Base-by-base conservation (phyloP, 1,284 basidiomycete genomes). In the Mycena citricolor region DNA sequence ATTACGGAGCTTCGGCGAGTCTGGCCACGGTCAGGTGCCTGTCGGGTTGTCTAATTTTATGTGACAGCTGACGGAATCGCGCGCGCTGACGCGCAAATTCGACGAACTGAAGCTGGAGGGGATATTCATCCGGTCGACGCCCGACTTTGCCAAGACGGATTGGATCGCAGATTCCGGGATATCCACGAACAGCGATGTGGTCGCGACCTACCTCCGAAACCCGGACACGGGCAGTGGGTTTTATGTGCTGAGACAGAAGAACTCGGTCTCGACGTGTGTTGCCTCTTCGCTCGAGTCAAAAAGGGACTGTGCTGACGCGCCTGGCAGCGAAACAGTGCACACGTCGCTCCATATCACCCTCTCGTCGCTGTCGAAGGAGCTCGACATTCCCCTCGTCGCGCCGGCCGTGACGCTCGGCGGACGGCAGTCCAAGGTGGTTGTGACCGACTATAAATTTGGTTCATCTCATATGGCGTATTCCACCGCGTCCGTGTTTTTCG, bases 31-130 rank as follows among this genome's bases (percentile, higher is more conserved):
- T 30, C 24, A 24, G 17, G n/a, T 37, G n/a, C 29, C n/a, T n/a
- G 11, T 29, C 26, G 11, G 14, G 31, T 43, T 20, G 19, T 8
- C 17, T 30, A 7, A 19, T 24, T 22, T n/a, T 43, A n/a, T n/a
- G n/a, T n/a, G n/a, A n/a, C 39, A 74, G 68, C 79, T 87, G 40
- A 65, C 76, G 23, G 86, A 90, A 64, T 76, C 71, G 17, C 72
- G 86, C 22, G 71, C 73, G 14, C 61, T 89, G 14, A 79, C 76
- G 0, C 59, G 73, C 16, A 90, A 90, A 59, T 85, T 74, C 58
- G 70, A 79, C 33, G 86, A 89, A 54, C 66, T 90, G 25, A 90
- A 90, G 59, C 71, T 77, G n/a, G 78, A 90, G 57, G 81, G 74
- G 10, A 58, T 89, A 3, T 90, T 90, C 68, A 60, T 89, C 17